Percentiles rank a stretch among this genome's conserved stretches.
Evolutionary conservation across 2,329 filamentous ascomycete species (phyloP).

Genomic region (Lachnellula subtilissima): DNA sequence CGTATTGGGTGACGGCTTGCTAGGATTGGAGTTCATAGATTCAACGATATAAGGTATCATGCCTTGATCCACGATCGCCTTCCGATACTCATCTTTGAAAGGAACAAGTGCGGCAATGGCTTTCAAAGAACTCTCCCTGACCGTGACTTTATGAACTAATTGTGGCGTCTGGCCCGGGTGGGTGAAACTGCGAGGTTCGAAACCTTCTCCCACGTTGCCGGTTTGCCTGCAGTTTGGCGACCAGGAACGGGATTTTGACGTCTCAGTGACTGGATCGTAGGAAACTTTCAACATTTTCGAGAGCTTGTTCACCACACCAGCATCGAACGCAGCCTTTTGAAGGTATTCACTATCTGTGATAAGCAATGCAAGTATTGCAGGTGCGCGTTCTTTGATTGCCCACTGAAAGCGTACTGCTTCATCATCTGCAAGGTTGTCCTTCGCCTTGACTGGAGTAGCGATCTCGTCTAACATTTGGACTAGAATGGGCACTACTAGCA

Average conservation of each 20-base stretch:
- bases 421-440: conserved; percentile 35
- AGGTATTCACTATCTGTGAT: conserved; percentile 73
- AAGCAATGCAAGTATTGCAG: conserved; percentile 70
- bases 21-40: conserved; percentile 63
- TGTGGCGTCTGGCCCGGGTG: conserved; percentile 54
- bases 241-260: conserved; percentile 49
- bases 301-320: conserved; percentile 55
- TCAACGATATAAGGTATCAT: conserved; percentile 77
- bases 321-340: conserved; percentile 77
- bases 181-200: conserved; percentile 49
- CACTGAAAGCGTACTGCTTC: conserved; percentile 39
- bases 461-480: conserved; percentile 59
- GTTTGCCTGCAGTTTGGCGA: conserved; percentile 31
- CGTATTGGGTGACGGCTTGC: conserved; percentile 39
- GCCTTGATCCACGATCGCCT: conserved; percentile 76
- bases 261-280: conserved; percentile 53
- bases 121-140: conserved; percentile 71
- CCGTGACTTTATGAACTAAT: conserved; percentile 65
- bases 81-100: conserved; percentile 78
- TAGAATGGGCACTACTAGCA: conserved; percentile 66
- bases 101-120: conserved; percentile 78
- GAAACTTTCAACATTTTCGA: conserved; percentile 61
- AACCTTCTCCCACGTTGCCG: conserved; percentile 13
- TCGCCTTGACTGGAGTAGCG: conserved; percentile 36
- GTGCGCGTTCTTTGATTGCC: conserved; percentile 63